These are phyloP conservation scores for Hirsutella thompsonii DNA, from an alignment of 2,329 filamentous ascomycete genomes.

Conservation along the genomic window DNA sequence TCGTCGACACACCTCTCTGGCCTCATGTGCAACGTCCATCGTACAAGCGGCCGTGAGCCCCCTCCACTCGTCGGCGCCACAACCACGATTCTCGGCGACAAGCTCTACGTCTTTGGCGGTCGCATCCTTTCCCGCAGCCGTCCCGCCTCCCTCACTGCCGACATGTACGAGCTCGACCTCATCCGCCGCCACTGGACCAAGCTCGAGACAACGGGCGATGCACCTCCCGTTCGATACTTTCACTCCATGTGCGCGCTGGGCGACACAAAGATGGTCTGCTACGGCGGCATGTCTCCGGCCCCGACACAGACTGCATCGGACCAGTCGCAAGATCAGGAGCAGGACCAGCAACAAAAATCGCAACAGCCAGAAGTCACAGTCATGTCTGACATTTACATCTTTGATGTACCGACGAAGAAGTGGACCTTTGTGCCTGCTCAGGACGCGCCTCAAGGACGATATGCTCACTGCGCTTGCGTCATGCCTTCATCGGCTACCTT, in stretches of 20 bases:
- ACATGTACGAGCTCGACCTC: slow-evolving; percentile 87
- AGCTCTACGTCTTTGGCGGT: slow-evolving; percentile 92
- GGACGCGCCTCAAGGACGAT: slow-evolving; percentile 82
- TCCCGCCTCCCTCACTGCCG: slow-evolving; percentile 69
- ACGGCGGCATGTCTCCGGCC: slow-evolving; percentile 91
- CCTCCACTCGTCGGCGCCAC: slow-evolving; percentile 88
- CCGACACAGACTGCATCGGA: slow-evolving; percentile 27
- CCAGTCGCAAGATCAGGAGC: slow-evolving; percentile 16
- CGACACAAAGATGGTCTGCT: slow-evolving; percentile 93
- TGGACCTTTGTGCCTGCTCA: slow-evolving; percentile 78
- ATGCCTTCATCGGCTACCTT: slow-evolving; percentile 81
- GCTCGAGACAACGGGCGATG: slow-evolving; percentile 68
- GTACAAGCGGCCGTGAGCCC: slow-evolving; percentile 85
- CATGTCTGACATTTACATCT: slow-evolving; percentile 97
- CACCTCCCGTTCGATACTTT: slow-evolving; percentile 88
- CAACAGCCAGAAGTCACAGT: slow-evolving; percentile 79
- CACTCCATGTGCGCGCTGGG: slow-evolving; percentile 91
- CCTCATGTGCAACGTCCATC: slow-evolving; percentile 58
- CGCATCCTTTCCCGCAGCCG: slow-evolving; percentile 73
- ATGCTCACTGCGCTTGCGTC: slow-evolving; percentile 92
- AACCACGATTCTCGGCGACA: slow-evolving; percentile 88
- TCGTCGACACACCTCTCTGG: slow-evolving; percentile 49
- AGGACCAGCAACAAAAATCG: neutral
- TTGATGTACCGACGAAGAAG: slow-evolving; percentile 66
- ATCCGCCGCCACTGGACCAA: slow-evolving; percentile 89